Conservation (phyloP, 257 asterid species). For the Nicotiana tomentosiformis region DNA sequence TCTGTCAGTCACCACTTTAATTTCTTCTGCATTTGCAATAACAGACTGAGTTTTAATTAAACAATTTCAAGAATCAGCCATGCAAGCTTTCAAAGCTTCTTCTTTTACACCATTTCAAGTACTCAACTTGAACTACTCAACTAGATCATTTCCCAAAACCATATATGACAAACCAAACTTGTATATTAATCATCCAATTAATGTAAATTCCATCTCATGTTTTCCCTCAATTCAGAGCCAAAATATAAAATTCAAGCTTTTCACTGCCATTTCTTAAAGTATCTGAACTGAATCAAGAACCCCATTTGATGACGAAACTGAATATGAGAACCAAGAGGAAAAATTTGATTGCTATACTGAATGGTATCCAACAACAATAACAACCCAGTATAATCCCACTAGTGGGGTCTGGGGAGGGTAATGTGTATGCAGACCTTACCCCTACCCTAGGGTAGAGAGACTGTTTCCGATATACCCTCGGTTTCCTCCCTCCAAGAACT, state of each 20-base stretch:
- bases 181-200: slow-evolving; percentile 9
- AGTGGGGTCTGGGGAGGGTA: too few species aligned
- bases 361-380: slow-evolving; percentile 53
- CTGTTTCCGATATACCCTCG: too few species aligned
- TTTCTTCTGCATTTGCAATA: background rate
- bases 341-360: slow-evolving; percentile 74
- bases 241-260: slow-evolving; percentile 36
- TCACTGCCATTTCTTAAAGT: slow-evolving; percentile 39
- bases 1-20: background rate
- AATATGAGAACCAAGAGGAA: slow-evolving; percentile 25
- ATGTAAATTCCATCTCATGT: slow-evolving; percentile 10
- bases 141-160: background rate
- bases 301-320: slow-evolving; percentile 16
- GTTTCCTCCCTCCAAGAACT: too few species aligned
- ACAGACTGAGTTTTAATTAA: background rate
- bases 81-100: slow-evolving; percentile 56
- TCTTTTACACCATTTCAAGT: slow-evolving; percentile 17
- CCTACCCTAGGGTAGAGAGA: too few species aligned
- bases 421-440: too few species aligned
- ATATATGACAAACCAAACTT: slow-evolving; percentile 13
- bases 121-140: slow-evolving; percentile 8
- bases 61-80: slow-evolving; percentile 16
- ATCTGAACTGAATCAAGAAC: slow-evolving; percentile 19
- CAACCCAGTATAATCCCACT: too few species aligned
- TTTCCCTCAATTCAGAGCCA: slow-evolving; percentile 16